Evolutionary conservation across 352 stramenopile genomes (phyloP).

Genomic region (Phytopythium vexans): DNA sequence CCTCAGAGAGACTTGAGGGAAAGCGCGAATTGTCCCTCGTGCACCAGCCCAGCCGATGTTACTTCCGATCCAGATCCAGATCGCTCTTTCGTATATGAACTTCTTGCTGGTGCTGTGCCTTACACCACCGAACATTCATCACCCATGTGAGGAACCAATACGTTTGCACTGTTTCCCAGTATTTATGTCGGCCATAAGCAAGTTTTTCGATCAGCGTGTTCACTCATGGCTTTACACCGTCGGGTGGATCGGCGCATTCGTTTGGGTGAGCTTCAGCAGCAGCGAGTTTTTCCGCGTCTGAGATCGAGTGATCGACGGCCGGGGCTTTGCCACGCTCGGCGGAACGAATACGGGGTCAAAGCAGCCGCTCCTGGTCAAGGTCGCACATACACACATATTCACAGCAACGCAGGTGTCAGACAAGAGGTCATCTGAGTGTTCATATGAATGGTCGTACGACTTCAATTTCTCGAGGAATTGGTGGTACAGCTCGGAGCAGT

Average conservation of each 20-base stretch:
- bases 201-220: neutral
- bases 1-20: too few relatives aligned
- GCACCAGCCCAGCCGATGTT: too few relatives aligned
- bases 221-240: constrained; percentile 18
- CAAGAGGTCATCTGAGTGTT: neutral
- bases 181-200: too few relatives aligned
- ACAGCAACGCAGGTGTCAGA: neutral
- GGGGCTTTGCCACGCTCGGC: constrained; percentile 37
- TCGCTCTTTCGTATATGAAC: too few relatives aligned
- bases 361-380: constrained; percentile 30
- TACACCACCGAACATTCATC: too few relatives aligned
- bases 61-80: too few relatives aligned
- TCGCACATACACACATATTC: neutral
- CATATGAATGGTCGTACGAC: constrained; percentile 19
- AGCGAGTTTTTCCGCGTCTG: constrained; percentile 21
- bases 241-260: constrained; percentile 41
- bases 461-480: constrained; percentile 42
- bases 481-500: constrained; percentile 29
- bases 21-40: too few relatives aligned
- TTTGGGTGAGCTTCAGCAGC: constrained; percentile 25
- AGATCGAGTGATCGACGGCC: constrained; percentile 12
- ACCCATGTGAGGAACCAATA: too few relatives aligned
- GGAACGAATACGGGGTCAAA: constrained; percentile 50
- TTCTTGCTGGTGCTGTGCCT: too few relatives aligned
- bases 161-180: too few relatives aligned